A percentile compares a stretch with the other conserved stretches of the same genome.
Evolutionary conservation across 768 basidiomycete species (phyloP).

Genomic region (Boletus tomentosulus): DNA sequence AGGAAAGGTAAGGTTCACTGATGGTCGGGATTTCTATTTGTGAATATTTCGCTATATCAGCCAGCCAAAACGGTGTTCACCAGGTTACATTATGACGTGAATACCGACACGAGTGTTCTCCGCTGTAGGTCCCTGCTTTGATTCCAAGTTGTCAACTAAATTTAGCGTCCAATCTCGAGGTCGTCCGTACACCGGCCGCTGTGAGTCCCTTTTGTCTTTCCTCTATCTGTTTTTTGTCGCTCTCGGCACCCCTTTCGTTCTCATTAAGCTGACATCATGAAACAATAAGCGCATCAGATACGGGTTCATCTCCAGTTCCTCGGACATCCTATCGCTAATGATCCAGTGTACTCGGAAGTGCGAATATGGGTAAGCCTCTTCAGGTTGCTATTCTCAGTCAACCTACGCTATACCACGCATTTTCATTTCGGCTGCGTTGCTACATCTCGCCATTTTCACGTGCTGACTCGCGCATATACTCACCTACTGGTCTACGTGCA

Average conservation of each 20-base stretch:
- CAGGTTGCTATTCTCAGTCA: not conserved
- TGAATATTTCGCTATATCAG: conserved; percentile 36
- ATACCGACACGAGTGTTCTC: conserved; percentile 81
- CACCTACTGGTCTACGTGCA: conserved; percentile 20
- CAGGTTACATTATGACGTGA: conserved; percentile 72
- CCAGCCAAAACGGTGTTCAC: conserved; percentile 87
- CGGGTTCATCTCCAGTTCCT: conserved; percentile 95
- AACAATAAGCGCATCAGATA: conserved; percentile 81
- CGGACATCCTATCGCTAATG: conserved; percentile 92
- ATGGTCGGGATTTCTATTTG: not conserved
- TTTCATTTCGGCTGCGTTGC: not conserved
- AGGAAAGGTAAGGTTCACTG: conserved; percentile 63
- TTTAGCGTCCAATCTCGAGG: conserved; percentile 40
- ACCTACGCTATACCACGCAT: not conserved
- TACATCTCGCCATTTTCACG: not conserved
- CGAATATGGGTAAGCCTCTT: conserved; percentile 61
- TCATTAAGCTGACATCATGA: conserved; percentile 6
- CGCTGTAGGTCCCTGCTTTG: conserved; percentile 50
- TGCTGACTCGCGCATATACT: not conserved
- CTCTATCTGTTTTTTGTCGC: not conserved
- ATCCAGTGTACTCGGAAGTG: conserved; percentile 83
- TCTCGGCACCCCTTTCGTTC: not conserved
- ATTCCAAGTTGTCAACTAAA: not conserved
- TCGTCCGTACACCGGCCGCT: conserved; percentile 86
- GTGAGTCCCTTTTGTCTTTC: conserved; percentile 43